Evolutionary conservation across 164 flowering plant genomes (phyloP), one percentile per base, ranked within the genome.

Genomic region (Dillenia suffruticosa): DNA sequence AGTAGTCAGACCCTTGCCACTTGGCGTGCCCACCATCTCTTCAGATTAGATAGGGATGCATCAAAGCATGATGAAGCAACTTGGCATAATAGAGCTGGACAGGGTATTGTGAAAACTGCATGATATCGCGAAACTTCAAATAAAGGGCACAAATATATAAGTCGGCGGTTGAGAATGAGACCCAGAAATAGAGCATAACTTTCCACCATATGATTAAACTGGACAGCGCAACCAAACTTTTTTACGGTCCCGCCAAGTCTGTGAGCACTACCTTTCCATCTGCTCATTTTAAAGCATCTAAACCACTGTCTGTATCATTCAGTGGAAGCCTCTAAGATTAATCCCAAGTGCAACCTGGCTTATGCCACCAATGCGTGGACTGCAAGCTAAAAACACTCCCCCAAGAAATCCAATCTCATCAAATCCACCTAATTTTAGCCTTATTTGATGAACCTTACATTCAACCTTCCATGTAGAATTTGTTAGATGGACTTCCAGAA

Each of bases 11-110:
- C 69, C 51, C 59, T 58, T 15, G 59, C 62, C 66, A 71, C 26
- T 60, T 60, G 68, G 76, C 66, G 68, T 46, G 72, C 59, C 51
- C 70, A 58, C 49, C 77, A 49, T 71, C 22, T 50, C 12, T 61
- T 72, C 76, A 66, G 51, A 67, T 55, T 62, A 24, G 53, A 56
- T 72, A 62, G 70, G 58, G 50, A 40, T 66, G 57, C 46, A 58
- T 57, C 69, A 61, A 56, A 24, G 58, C 73, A 65, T 62, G 67
- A 58, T 64, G 59, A 58, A 66, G 74, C 66, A 68, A 46, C 65
- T 62, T 72, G 68, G 22, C 58, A 44, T 60, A 56, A 46, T 57
- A 46, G 9, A 52, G 66, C 44, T 54, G 62, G 54, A 56, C 48
- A 66, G 64, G 61, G 19, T 56, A 68, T 63, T 46, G 67, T 43